Conservation (phyloP, 495 filamentous ascomycete genomes). For the Penicillium waksmanii region DNA sequence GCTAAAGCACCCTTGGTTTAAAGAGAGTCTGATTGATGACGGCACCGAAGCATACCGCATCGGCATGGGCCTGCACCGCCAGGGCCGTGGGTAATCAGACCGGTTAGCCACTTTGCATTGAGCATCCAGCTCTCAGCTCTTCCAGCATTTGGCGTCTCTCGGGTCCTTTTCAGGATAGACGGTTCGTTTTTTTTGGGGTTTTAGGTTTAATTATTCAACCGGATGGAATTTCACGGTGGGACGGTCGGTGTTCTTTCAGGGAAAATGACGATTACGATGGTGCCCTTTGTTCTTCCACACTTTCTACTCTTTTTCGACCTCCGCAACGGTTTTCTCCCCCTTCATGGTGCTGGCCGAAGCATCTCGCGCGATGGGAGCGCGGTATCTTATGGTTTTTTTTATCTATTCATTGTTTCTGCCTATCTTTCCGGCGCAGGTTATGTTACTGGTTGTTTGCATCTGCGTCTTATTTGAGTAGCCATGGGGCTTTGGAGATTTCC, state of each 20-base stretch:
- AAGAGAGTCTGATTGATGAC: conserved; percentile 81
- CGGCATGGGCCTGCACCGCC: conserved; percentile 41
- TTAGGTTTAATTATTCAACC: conserved; percentile 35
- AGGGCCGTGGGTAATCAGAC: conserved; percentile 25
- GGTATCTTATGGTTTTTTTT: conserved; percentile 24
- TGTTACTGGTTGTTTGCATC: conserved; percentile 27
- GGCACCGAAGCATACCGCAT: conserved; percentile 91
- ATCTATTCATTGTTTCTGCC: conserved; percentile 21
- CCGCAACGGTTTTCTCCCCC: conserved; percentile 5
- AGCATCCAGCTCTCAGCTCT: conserved; percentile 14
- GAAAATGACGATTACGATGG: conserved; percentile 35
- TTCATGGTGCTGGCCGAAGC: conserved; percentile 7
- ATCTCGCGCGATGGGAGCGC: conserved; percentile 17
- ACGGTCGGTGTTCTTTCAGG: conserved; percentile 31
- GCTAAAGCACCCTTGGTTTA: conserved; percentile 93
- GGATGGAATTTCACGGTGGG: conserved; percentile 23
- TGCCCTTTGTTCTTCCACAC: conserved; percentile 13
- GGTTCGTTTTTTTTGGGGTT: conserved; percentile 30
- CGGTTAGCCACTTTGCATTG: conserved; percentile 24
- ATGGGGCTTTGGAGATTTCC: conserved; percentile 11
- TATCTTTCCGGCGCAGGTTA: conserved; percentile 32
- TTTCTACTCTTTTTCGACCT: conserved; percentile 17
- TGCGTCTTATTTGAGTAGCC: conserved; percentile 10
- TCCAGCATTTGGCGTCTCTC: conserved; percentile 28
- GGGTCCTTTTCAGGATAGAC: conserved; percentile 40